Conservation (phyloP, 2,329 filamentous ascomycete species). For the Sporothrix globosa region DNA sequence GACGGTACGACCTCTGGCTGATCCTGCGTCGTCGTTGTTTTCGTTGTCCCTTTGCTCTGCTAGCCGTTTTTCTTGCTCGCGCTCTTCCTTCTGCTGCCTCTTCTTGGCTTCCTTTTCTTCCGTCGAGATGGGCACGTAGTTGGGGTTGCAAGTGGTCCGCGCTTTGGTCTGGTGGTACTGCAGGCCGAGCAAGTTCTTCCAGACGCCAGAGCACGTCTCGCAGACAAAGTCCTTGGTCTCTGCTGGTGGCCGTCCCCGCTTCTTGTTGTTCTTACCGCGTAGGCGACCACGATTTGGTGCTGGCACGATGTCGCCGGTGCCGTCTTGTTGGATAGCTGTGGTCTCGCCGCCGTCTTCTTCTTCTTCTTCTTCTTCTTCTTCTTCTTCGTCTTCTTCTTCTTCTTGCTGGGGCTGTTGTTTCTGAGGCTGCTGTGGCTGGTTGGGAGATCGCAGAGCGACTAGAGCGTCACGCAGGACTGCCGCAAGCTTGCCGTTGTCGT, state of each 20-base stretch:
- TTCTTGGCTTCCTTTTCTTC: neutral
- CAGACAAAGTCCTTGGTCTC: constrained; percentile 48
- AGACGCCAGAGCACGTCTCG: constrained; percentile 56
- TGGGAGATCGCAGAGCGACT: neutral
- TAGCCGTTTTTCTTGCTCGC: neutral
- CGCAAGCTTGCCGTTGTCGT: constrained; percentile 31
- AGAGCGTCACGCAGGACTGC: constrained; percentile 33
- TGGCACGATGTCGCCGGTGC: neutral
- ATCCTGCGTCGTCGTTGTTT: too few species aligned
- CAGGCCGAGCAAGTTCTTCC: constrained; percentile 62
- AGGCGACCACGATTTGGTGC: neutral
- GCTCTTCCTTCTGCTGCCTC: neutral
- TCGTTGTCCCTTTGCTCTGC: neutral
- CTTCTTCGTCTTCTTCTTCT: neutral
- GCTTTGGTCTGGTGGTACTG: constrained; percentile 63
- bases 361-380: too few species aligned
- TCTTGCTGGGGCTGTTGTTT: neutral
- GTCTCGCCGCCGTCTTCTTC: neutral
- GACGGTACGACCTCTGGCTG: neutral
- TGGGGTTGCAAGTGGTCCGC: constrained; percentile 57
- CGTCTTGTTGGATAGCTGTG: neutral
- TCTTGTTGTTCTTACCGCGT: neutral
- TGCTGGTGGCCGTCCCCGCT: neutral
- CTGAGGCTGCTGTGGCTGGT: neutral
- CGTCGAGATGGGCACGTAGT: constrained; percentile 43